Evolutionary conservation across 2,329 filamentous ascomycete genomes (phyloP), one percentile per base, ranked within the genome.

Genomic region (Aspergillus sp.): DNA sequence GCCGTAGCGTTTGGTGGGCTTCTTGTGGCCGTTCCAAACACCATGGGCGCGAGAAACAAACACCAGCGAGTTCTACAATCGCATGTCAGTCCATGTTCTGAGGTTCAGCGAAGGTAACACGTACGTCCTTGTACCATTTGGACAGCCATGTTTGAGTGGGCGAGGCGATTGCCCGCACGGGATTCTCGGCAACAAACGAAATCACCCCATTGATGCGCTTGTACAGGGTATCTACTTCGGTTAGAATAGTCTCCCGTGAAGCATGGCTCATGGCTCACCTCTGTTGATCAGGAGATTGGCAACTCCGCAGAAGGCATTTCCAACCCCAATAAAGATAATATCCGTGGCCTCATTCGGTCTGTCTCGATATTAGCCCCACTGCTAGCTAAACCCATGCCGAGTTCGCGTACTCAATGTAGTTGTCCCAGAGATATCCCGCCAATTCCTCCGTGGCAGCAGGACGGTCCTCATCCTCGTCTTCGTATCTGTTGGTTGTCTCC

Each of bases 361-460:
- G 14, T 7, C 14, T 38, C 14, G 14, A 38, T 10, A 38, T 38
- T 38, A 38, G 34, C 34, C 16, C 7, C 6, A n/a, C 7, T 11
- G 25, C 25, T 23, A 29, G 25, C 89, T 79, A 50, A 47, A 31
- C 29, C 20, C 32, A 19, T 16, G 16, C 48, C 58, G 50, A 56
- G 49, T 20, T 21, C 13, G 60, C 77, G 62, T 71, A 84, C 77
- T 96, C 89, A 17, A 99, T 85, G 66, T 97, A 97, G 67, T 99
- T 99, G 63, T 97, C 92, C 94, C 94, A 99, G 13, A 99, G 77
- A 65, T 96, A 97, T 55, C 82, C 85, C 4, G 93, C 84, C 10
- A 97, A 76, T 55, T 93, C 86, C 56, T 88, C 85, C 0, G 80
- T 81, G 49, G 78, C 78, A 20, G 69, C 69, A 55, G 83, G 86